Conservation (phyloP, 768 basidiomycete genomes). For the Hebeloma cylindrosporum region DNA sequence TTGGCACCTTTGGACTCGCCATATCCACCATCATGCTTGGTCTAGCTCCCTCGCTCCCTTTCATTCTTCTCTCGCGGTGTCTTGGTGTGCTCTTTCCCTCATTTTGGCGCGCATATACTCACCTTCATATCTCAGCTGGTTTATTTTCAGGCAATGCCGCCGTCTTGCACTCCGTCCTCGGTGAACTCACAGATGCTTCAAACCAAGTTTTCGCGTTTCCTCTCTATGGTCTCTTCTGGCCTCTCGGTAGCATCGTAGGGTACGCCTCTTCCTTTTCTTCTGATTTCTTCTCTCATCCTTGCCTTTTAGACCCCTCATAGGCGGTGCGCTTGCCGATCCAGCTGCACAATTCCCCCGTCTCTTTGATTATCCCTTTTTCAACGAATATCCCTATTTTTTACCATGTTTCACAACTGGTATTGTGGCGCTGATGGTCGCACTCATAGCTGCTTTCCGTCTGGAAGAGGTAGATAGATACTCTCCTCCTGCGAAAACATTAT, state of each 20-base stretch:
- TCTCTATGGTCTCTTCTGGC: slow-evolving; percentile 57
- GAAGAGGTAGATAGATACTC: slow-evolving; percentile 55
- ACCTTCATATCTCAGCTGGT: slow-evolving; percentile 40
- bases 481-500: background rate
- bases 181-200: slow-evolving; percentile 59
- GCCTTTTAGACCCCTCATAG: slow-evolving; percentile 50
- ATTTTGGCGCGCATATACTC: background rate
- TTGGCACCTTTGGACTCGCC: slow-evolving; percentile 48
- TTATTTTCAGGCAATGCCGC: slow-evolving; percentile 59
- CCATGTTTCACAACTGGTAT: slow-evolving; percentile 49
- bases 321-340: slow-evolving; percentile 57
- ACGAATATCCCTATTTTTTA: slow-evolving; percentile 56
- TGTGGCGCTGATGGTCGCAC: slow-evolving; percentile 38
- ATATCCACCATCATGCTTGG: slow-evolving; percentile 53
- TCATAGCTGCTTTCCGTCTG: slow-evolving; percentile 45
- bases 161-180: slow-evolving; percentile 58
- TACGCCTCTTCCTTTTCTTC: slow-evolving; percentile 24
- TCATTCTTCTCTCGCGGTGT: slow-evolving; percentile 47
- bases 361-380: slow-evolving; percentile 45
- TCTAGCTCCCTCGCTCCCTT: slow-evolving; percentile 47
- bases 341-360: slow-evolving; percentile 42
- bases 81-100: slow-evolving; percentile 36
- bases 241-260: slow-evolving; percentile 58
- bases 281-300: slow-evolving; percentile 6
- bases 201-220: slow-evolving; percentile 58